Conservation (phyloP, 768 basidiomycete genomes). For the Russula sp. region DNA sequence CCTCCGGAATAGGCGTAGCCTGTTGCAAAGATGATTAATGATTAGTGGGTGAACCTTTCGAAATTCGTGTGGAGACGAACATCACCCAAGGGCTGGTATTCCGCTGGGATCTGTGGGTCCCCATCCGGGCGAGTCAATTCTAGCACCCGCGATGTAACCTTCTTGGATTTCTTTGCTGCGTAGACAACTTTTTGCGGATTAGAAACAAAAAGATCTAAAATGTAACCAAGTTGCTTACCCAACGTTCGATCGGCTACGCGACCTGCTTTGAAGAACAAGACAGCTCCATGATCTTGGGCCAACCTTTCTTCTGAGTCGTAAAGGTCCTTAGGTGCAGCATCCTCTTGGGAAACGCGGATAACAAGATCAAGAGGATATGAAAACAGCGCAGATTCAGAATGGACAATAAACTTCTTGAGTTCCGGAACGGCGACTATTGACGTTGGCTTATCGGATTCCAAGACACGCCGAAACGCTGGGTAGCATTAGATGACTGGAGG, state of each 20-base stretch:
- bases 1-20: not conserved
- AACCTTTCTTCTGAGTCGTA: not conserved
- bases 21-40: not conserved
- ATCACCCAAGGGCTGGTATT: not conserved
- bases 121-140: not conserved
- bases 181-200: not conserved
- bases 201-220: not conserved
- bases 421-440: not conserved
- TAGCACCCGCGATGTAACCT: not conserved
- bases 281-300: not conserved
- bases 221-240: not conserved
- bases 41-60: not conserved
- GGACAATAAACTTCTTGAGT: not conserved
- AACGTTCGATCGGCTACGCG: not conserved
- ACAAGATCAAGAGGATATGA: not conserved
- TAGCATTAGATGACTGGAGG: not conserved
- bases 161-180: not conserved
- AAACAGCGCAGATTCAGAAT: not conserved
- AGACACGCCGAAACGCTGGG: not conserved
- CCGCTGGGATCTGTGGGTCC: not conserved
- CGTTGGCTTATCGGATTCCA: not conserved
- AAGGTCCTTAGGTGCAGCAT: not conserved
- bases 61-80: not conserved
- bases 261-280: not conserved
- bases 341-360: not conserved